A percentile compares a stretch with the other conserved stretches of the same genome.
These are phyloP conservation scores for Quercus phellos DNA, from an alignment of 331 rosid genomes.

Conservation along the genomic window DNA sequence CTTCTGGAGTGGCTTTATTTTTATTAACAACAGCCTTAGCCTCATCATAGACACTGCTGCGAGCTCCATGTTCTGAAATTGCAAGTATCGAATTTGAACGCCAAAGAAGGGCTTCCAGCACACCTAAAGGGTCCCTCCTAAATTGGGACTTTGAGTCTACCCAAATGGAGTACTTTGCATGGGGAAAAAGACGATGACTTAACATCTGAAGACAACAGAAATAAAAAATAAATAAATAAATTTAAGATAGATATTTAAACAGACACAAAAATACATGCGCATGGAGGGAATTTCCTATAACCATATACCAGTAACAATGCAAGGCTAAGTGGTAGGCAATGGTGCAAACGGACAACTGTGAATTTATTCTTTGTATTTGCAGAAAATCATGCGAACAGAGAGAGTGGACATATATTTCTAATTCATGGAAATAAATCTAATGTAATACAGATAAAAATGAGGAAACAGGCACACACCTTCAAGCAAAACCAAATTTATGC, in stretches of 20 bases:
- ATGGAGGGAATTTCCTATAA: background rate
- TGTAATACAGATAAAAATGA: background rate
- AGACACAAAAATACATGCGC: slow-evolving; percentile 7
- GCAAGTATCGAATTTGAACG: slow-evolving; percentile 72
- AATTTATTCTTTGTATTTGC: background rate
- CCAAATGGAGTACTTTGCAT: slow-evolving; percentile 90
- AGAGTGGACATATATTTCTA: background rate
- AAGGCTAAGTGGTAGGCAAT: background rate
- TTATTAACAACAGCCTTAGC: slow-evolving; percentile 92
- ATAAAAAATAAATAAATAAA: background rate
- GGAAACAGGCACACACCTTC: background rate
- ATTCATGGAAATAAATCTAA: background rate
- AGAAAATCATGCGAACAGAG: background rate
- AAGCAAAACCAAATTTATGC: background rate
- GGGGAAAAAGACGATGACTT: slow-evolving; percentile 91
- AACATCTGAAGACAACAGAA: slow-evolving; percentile 57
- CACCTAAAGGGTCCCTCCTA: slow-evolving; percentile 95
- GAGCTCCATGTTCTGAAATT: slow-evolving; percentile 98
- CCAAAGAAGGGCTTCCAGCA: slow-evolving; percentile 89
- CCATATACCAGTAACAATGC: background rate
- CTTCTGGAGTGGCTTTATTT: slow-evolving; percentile 94
- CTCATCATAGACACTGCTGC: slow-evolving; percentile 88
- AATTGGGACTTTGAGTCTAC: slow-evolving; percentile 97
- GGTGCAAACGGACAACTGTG: background rate
- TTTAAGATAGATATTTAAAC: slow-evolving; percentile 5